Evolutionary conservation across 768 basidiomycete species (phyloP).

Genomic region (Vishniacozyma victoriae): DNA sequence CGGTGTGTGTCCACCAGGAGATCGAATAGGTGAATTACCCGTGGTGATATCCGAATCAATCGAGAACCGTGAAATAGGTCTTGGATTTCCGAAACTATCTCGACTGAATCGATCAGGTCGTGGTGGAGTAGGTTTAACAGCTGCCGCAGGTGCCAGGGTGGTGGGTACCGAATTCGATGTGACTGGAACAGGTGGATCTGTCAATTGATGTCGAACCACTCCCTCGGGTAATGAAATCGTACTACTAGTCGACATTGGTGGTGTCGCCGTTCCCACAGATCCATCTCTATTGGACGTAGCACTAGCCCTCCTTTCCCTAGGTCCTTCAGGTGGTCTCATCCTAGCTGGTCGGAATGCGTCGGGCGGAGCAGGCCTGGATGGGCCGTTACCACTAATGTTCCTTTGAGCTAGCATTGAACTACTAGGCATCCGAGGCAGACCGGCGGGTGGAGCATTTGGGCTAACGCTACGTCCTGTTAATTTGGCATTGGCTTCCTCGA

Average conservation of each 20-base stretch:
- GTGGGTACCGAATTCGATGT: constrained; percentile 4
- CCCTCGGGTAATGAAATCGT: background rate
- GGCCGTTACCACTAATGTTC: constrained; percentile 27
- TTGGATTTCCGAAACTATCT: constrained; percentile 28
- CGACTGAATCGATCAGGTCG: constrained; percentile 29
- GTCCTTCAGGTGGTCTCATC: constrained; percentile 14
- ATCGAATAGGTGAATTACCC: constrained; percentile 29
- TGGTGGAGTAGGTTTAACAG: constrained; percentile 19
- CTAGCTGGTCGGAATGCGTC: constrained; percentile 47
- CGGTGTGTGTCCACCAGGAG: constrained; percentile 16
- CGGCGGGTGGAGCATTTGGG: constrained; percentile 11
- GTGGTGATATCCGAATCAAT: constrained; percentile 37
- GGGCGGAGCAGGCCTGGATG: constrained; percentile 44
- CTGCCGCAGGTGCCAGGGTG: constrained; percentile 8
- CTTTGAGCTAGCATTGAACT: constrained; percentile 22
- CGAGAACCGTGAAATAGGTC: constrained; percentile 34
- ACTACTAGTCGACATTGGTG: too few relatives aligned
- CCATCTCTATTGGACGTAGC: background rate
- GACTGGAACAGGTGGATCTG: constrained; percentile 20
- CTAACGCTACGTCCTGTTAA: constrained; percentile 1
- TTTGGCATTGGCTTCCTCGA: background rate
- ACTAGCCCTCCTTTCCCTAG: too few relatives aligned
- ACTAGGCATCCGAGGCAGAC: constrained; percentile 21
- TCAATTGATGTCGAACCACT: constrained; percentile 22
- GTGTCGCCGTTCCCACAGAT: background rate